phyloP scores from a whole-genome alignment of 2,329 filamentous ascomycete genomes.

The Orbilia blumenaviensis region DNA sequence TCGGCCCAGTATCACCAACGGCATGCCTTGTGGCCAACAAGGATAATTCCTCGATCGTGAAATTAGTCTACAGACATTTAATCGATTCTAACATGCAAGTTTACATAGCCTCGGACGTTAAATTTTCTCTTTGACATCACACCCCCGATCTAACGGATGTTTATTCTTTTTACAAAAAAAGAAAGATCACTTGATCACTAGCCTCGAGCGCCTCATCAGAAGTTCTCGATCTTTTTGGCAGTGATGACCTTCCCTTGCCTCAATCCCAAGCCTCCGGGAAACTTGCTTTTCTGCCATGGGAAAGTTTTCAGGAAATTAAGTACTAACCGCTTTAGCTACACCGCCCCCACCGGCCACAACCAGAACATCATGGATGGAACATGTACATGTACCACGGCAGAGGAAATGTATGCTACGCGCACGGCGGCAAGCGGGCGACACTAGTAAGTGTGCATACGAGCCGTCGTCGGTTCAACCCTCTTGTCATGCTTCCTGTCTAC shows the following conservation, averaged over 20 bases:
- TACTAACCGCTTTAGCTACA: neutral
- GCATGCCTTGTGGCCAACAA: neutral
- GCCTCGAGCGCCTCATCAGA: neutral
- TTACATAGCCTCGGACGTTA: neutral
- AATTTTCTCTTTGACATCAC: constrained; percentile 3
- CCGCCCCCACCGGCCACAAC: neutral
- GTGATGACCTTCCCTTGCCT: too few species aligned
- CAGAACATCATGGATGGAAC: neutral
- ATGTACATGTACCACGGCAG: neutral
- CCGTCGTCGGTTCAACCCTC: neutral
- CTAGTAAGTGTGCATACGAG: neutral
- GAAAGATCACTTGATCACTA: neutral
- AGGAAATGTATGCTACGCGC: neutral
- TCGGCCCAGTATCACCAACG: neutral
- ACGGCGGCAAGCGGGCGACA: constrained; percentile 1
- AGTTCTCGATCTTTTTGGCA: neutral
- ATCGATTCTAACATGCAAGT: neutral
- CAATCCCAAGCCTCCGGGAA: too few species aligned
- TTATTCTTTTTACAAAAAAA: constrained; percentile 6
- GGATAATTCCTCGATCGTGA: neutral
- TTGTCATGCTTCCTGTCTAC: neutral
- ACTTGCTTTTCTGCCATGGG: neutral
- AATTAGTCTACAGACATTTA: neutral
- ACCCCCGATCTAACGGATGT: neutral
- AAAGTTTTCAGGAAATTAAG: neutral